phyloP scores from a whole-genome alignment of 225 moss, liverwort and hornwort genomes.

The Straminergon stramineum region DNA sequence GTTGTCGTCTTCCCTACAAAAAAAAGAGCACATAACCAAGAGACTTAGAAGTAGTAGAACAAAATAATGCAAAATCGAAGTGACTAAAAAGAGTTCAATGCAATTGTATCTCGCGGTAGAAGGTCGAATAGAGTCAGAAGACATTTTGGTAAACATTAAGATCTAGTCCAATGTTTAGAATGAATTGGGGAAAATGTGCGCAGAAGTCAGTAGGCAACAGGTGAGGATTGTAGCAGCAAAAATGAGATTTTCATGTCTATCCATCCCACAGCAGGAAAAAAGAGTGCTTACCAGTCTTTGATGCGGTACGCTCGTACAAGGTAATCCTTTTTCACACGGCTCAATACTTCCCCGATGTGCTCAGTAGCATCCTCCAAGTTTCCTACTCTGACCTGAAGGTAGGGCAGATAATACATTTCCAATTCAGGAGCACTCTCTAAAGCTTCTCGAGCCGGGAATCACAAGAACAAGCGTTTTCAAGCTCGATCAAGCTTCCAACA shows the following conservation, averaged over 20 bases:
- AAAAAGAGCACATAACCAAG: not conserved
- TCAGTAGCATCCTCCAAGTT: conserved; percentile 95
- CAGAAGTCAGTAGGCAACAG: not conserved
- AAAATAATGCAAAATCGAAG: not conserved
- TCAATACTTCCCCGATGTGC: conserved; percentile 78
- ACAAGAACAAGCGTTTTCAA: not conserved
- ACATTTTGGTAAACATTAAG: not conserved
- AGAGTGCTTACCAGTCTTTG: conserved; percentile 59
- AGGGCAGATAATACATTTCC: not conserved
- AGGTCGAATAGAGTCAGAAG: not conserved
- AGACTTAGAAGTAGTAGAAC: not conserved
- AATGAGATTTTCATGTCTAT: not conserved
- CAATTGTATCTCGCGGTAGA: not conserved
- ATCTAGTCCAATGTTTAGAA: not conserved
- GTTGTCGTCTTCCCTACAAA: conserved; percentile 69
- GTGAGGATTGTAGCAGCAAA: not conserved
- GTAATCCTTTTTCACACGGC: conserved; percentile 93
- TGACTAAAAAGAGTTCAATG: not conserved
- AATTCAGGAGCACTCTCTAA: not conserved
- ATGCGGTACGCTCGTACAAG: conserved; percentile 80
- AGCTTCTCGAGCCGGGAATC: not conserved
- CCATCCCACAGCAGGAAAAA: not conserved
- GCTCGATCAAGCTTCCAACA: not conserved
- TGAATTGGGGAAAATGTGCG: not conserved
- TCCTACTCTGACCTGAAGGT: conserved; percentile 76